A percentile compares a stretch with the other conserved stretches of the same genome.
These are phyloP conservation scores for Neurospora sublineolata DNA, from an alignment of 495 filamentous ascomycete genomes.

Conservation along the genomic window DNA sequence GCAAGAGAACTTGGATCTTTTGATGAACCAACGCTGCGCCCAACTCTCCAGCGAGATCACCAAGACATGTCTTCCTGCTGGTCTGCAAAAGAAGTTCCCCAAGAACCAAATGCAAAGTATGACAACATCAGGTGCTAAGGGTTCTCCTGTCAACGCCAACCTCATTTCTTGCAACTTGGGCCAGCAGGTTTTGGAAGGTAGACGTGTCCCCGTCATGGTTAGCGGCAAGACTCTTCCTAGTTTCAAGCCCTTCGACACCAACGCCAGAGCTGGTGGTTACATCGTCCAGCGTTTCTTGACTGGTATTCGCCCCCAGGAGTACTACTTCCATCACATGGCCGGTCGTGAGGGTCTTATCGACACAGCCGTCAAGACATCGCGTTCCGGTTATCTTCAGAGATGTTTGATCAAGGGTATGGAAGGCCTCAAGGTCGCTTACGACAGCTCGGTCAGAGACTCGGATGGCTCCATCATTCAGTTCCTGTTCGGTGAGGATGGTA, in stretches of 20 bases:
- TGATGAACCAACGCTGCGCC: constrained; percentile 62
- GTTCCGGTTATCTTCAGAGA: constrained; percentile 92
- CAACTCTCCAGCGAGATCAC: constrained; percentile 72
- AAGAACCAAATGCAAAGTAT: constrained; percentile 98
- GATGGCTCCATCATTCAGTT: constrained; percentile 93
- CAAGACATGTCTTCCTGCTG: constrained; percentile 60
- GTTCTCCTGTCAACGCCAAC: constrained; percentile 84
- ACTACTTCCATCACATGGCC: constrained; percentile 99
- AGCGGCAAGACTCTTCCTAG: constrained; percentile 94
- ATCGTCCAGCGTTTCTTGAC: constrained; percentile 96
- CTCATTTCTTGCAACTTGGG: constrained; percentile 96
- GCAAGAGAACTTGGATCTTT: constrained; percentile 72
- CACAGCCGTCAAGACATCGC: constrained; percentile 96
- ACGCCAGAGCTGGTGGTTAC: constrained; percentile 85
- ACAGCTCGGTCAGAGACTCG: constrained; percentile 83
- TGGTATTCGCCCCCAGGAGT: constrained; percentile 92
- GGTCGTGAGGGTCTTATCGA: constrained; percentile 98
- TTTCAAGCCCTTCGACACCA: constrained; percentile 83
- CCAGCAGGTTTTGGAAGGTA: constrained; percentile 91
- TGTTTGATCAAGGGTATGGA: constrained; percentile 99
- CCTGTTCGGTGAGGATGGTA: constrained; percentile 89
- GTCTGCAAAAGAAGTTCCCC: constrained; percentile 84
- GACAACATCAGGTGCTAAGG: constrained; percentile 95
- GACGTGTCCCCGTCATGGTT: constrained; percentile 92
- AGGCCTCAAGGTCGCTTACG: constrained; percentile 81